A percentile compares a stretch with the other conserved stretches of the same genome.
phyloP scores from a whole-genome alignment of 2,329 filamentous ascomycete genomes.

The Cercospora brassicicola region DNA sequence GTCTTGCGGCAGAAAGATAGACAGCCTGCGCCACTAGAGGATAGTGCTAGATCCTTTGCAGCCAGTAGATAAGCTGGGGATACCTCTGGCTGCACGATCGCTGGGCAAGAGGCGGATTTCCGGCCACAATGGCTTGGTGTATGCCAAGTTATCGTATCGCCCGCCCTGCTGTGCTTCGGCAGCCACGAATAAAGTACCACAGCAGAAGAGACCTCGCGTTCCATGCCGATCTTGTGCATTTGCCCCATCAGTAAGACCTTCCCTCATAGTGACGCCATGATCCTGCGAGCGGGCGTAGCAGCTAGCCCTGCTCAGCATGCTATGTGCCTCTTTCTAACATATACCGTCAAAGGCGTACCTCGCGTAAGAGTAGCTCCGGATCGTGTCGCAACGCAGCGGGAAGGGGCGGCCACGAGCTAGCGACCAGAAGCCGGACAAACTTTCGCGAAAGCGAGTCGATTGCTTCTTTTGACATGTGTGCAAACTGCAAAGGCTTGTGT shows the following conservation, averaged over 20 bases:
- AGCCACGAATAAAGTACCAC: background rate
- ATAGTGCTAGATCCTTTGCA: background rate
- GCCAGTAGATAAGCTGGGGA: background rate
- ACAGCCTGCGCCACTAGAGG: background rate
- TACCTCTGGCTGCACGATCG: background rate
- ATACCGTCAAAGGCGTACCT: background rate
- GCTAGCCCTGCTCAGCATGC: background rate
- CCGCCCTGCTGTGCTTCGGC: background rate
- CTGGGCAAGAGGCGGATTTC: background rate
- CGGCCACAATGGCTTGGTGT: background rate
- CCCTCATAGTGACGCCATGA: background rate
- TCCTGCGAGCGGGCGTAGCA: background rate
- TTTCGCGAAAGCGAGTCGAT: background rate
- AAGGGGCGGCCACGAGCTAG: background rate
- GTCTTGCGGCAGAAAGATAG: background rate
- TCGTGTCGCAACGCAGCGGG: background rate
- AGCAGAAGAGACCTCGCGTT: background rate
- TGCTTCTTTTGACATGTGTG: background rate
- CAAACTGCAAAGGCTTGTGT: background rate
- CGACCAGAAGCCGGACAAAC: background rate
- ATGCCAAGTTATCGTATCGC: background rate
- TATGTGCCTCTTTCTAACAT: background rate
- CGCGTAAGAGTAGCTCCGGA: background rate
- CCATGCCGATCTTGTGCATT: background rate
- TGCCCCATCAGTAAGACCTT: background rate